Evolutionary conservation across 2,329 filamentous ascomycete species (phyloP), one percentile per base, ranked within the genome.

Genomic region (Dothideomycetes sp.): DNA sequence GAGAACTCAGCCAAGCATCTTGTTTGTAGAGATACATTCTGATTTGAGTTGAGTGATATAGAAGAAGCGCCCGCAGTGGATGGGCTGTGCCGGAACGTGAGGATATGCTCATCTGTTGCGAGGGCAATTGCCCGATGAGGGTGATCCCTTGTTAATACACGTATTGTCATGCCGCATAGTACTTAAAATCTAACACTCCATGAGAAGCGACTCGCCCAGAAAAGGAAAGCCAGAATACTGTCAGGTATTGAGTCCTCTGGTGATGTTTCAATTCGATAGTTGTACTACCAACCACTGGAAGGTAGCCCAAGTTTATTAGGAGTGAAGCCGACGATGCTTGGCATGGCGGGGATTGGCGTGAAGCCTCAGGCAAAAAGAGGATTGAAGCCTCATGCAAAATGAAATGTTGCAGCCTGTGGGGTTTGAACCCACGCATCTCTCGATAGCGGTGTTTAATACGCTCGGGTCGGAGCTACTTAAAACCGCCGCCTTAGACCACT

Each of bases 1-100:
- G 78, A 69, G 58, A 95, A 94, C 59, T 94, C 86, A 49, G 95
- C 87, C 71, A 94, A 87, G 68, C 87, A 94, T 73, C 60, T 77
- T 61, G 51, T 73, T 49, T 56, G 61, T 15, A 29, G 19, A 47
- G 57, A 65, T 48, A 52, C 49, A 46, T 60, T 48, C 49, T 53
- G 34, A 44, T 58, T 42, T 44, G 59, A 48, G 41, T 51, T 49
- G 22, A 52, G 45, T 42, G 61, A 59, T 53, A 61, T 34, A 40
- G 47, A 31, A 19, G 61, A 49, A 61, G 47, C 70, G 46, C 80
- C 80, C 57, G 65, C 73, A n/a, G 74, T 71, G 14, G 75, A 73
- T 35, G 76, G 67, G 57, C 75, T 86, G 65, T 91, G 79, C 46
- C 84, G 81, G 57, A 96, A 84, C 49, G 94, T 81, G 51, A 96